Evolutionary conservation across 805 yeast genomes (phyloP), one percentile per base, ranked within the genome.

Genomic region (Metschnikowia colocasiae): DNA sequence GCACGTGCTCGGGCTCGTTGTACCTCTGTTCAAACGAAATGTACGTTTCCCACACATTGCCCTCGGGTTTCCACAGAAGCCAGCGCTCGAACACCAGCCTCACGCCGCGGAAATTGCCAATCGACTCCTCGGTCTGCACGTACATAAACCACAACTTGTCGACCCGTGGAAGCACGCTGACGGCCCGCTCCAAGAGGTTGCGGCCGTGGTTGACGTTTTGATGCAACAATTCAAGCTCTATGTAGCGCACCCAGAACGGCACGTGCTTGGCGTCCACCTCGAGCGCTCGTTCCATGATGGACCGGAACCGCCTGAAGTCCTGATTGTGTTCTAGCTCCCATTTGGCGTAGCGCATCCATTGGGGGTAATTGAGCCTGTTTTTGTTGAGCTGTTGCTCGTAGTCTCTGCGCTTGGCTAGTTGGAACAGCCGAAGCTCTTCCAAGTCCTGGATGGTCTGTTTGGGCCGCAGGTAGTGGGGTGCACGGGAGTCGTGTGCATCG

Each of bases 261-360:
- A 91, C 82, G 60, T 84, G 81, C 25, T 82, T 79, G 13, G 80
- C 78, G 57, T 88, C 85, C 7, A 87, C 88, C 44, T 82, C 85
- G 27, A 92, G 62, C 0, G 96, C 95, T 43, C 98, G 73, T 63
- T 92, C 99, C 66, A 85, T 86, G 5, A 94, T 74, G 0, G 97
- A 87, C 46, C 98, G 71, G 0, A 95, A 96, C 19, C 97, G 72
- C 16, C 79, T 73, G 50, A 79, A 74, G 59, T 92, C 96, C 50
- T 81, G 84, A 56, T 87, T 92, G 49, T 68, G 65, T 4, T 85
- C 85, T 3, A 83, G 63, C 64, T 92, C 99, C 79, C 90, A 88
- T 49, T 78, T 79, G 0, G 97, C 98, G 63, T 92, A 94, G 47
- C 97, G 73, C 61, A 88, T 75, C 97, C 98, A 94, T 61, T 90